phyloP scores from a whole-genome alignment of 2,329 filamentous ascomycete species.

The Claviceps sp. region DNA sequence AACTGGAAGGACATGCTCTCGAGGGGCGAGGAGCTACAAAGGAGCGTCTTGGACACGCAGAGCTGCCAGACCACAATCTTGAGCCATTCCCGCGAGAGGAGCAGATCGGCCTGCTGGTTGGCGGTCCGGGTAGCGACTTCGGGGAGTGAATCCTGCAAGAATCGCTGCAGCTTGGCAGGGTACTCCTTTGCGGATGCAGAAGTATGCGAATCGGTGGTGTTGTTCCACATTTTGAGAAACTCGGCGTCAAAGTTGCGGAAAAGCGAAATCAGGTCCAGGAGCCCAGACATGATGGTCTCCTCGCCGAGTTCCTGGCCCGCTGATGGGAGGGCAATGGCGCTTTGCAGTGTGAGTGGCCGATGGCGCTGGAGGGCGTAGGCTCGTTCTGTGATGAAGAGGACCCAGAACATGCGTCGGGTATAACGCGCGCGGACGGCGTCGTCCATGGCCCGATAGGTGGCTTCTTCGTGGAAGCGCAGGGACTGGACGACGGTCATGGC shows the following conservation, averaged over 20 bases:
- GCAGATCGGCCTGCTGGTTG: constrained; percentile 14
- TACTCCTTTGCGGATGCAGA: constrained; percentile 1
- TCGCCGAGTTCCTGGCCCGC: constrained; percentile 10
- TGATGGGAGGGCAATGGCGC: constrained; percentile 11
- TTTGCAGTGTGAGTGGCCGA: constrained; percentile 15
- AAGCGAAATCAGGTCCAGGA: constrained; percentile 17
- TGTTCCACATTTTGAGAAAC: constrained; percentile 18
- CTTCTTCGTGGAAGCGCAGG: constrained; percentile 17
- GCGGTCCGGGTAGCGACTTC: constrained; percentile 7
- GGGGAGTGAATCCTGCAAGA: constrained; percentile 6
- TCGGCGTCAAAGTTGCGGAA: constrained; percentile 15
- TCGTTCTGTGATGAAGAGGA: constrained; percentile 20
- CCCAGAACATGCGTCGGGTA: constrained; percentile 15
- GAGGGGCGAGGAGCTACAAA: constrained; percentile 7
- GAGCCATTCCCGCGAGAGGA: constrained; percentile 15
- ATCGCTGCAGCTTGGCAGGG: constrained; percentile 5
- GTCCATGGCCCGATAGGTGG: constrained; percentile 8
- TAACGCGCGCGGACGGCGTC: constrained; percentile 8
- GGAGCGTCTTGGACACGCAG: constrained; percentile 11
- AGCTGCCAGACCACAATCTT: constrained; percentile 16
- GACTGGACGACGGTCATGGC: constrained; percentile 17
- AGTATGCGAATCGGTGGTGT: constrained; percentile 1
- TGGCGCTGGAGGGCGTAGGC: constrained; percentile 19
- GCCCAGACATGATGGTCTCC: constrained; percentile 16
- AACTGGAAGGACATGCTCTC: constrained; percentile 16